Conservation (phyloP, 1,284 basidiomycete species). For the Pseudozyma tsukubaensis region DNA sequence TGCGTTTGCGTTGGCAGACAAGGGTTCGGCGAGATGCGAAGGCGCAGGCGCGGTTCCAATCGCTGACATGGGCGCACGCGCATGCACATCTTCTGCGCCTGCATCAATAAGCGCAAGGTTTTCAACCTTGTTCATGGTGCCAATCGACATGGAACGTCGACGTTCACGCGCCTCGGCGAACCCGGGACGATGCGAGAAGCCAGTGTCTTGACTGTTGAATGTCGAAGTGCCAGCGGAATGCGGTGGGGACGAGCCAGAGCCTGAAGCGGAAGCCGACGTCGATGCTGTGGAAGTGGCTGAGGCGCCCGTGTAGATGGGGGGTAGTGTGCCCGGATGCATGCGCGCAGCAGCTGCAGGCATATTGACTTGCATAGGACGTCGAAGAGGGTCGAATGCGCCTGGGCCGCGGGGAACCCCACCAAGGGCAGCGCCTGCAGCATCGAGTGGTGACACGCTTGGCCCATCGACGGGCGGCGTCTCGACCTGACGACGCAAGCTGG, state of each 20-base stretch:
- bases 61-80: conserved; percentile 4
- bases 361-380: conserved; percentile 31
- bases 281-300: conserved; percentile 18
- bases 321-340: conserved; percentile 23
- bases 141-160: conserved; percentile 38
- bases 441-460: conserved; percentile 22
- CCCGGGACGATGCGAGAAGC: conserved; percentile 31
- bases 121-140: conserved; percentile 32
- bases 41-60: conserved; percentile 1
- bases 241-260: conserved; percentile 33
- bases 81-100: conserved; percentile 11
- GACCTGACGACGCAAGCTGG: conserved; percentile 58
- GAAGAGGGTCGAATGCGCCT: conserved; percentile 40
- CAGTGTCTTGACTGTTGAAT: conserved; percentile 25
- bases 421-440: conserved; percentile 29
- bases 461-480: conserved; percentile 37
- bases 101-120: conserved; percentile 27
- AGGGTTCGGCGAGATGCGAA: conserved; percentile 13
- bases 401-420: conserved; percentile 25
- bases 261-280: conserved; percentile 5
- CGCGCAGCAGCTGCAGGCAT: conserved; percentile 14
- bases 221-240: conserved; percentile 12
- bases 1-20: conserved; percentile 7
- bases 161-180: conserved; percentile 46
- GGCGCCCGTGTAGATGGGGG: conserved; percentile 34